Conservation (phyloP, 148 eudicot species). For the Cornus kousa region DNA sequence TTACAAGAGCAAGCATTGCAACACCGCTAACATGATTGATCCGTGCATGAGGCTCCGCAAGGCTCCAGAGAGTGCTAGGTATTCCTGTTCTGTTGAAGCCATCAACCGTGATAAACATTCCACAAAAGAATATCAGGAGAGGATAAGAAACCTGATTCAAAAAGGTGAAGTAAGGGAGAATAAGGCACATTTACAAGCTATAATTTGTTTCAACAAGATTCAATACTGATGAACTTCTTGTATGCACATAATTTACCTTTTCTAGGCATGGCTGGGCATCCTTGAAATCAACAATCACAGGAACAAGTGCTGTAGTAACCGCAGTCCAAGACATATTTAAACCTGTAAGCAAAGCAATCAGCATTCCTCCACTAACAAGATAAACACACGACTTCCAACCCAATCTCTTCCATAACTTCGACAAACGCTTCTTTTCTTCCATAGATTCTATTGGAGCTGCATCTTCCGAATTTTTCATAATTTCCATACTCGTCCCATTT, state of each 20-base stretch:
- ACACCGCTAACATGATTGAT: conserved; percentile 49
- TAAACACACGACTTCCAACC: conserved; percentile 73
- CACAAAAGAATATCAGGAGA: conserved; percentile 70
- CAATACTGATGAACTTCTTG: not conserved
- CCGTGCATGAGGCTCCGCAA: conserved; percentile 64
- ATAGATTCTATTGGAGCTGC: conserved; percentile 7
- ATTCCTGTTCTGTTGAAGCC: conserved; percentile 75
- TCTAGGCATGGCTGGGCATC: conserved; percentile 34
- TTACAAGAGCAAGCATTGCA: conserved; percentile 54
- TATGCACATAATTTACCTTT: conserved; percentile 39
- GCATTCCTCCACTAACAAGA: conserved; percentile 63
- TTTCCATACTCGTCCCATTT: not conserved
- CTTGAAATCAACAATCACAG: conserved; percentile 55
- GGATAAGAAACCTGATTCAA: conserved; percentile 62
- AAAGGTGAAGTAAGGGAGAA: not conserved
- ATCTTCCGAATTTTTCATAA: conserved; percentile 5
- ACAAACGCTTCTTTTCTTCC: conserved; percentile 15
- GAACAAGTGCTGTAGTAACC: conserved; percentile 70
- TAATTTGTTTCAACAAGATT: not conserved
- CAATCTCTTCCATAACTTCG: conserved; percentile 40
- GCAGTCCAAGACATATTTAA: conserved; percentile 83
- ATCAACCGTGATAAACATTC: conserved; percentile 72
- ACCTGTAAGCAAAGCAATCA: conserved; percentile 53
- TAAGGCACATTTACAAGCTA: not conserved
- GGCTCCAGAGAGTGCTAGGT: conserved; percentile 57